Percentiles rank a stretch among this genome's conserved stretches.
These are phyloP conservation scores for Penicillium oxalicum DNA, from an alignment of 2,329 filamentous ascomycete genomes.

Conservation along the genomic window DNA sequence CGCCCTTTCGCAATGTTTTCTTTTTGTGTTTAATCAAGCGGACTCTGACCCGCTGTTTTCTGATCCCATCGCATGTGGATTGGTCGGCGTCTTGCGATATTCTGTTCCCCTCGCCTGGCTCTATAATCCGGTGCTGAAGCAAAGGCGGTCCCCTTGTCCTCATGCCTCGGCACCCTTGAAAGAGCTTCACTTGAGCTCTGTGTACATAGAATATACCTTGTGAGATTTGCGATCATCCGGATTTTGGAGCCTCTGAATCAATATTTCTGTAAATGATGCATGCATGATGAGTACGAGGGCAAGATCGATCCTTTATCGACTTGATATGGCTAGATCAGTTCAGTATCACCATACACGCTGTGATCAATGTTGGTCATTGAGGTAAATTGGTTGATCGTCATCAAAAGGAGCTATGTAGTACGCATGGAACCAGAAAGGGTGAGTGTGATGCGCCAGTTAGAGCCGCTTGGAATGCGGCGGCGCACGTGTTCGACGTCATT, in stretches of 20 bases:
- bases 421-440: no score
- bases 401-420: no score
- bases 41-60: background rate
- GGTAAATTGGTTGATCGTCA: no score
- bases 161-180: background rate
- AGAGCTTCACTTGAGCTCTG: background rate
- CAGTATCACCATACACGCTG: no score
- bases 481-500: constrained; percentile 17
- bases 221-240: background rate
- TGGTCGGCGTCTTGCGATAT: background rate
- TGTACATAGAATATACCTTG: constrained; percentile 12
- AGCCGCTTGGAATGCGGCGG: constrained; percentile 1
- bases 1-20: no score
- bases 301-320: no score
- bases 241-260: background rate
- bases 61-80: background rate
- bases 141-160: background rate
- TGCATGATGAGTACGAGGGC: no score
- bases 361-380: no score
- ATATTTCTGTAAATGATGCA: background rate
- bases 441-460: background rate
- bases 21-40: background rate
- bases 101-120: background rate
- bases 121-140: background rate
- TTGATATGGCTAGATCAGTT: no score